Evolutionary conservation across 208 protist species (phyloP).

Genomic region (Leptomonas pyrrhocoris): DNA sequence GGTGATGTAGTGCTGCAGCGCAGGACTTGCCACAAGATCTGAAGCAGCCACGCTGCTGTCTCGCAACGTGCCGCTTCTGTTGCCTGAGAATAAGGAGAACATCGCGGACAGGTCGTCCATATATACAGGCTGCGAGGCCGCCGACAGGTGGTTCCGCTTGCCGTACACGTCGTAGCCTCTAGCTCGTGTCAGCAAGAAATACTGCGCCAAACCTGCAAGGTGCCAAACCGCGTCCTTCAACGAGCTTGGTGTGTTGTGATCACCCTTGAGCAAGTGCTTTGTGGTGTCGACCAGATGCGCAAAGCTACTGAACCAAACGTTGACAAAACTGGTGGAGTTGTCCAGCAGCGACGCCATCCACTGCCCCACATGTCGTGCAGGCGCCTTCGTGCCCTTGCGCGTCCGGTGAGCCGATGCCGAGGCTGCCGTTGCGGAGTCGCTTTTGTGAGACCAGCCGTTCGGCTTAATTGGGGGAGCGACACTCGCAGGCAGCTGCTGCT

Average conservation of each 20-base stretch:
- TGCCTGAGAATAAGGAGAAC: not conserved
- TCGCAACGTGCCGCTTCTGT: not conserved
- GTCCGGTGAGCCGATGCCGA: conserved; percentile 11
- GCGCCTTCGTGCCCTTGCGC: not conserved
- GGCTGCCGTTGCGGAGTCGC: not conserved
- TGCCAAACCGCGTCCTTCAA: conserved; percentile 55
- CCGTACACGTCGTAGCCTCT: conserved; percentile 35
- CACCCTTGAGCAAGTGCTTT: conserved; percentile 45
- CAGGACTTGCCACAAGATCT: conserved; percentile 9
- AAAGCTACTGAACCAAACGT: conserved; percentile 53
- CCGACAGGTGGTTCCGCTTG: conserved; percentile 17
- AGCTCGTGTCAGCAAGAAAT: conserved; percentile 33
- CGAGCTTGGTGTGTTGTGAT: conserved; percentile 40
- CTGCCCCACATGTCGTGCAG: not conserved
- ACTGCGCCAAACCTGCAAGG: conserved; percentile 53
- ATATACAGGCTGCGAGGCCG: conserved; percentile 8
- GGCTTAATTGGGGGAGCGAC: not conserved
- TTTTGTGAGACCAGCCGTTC: not conserved
- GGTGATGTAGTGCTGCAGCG: conserved; percentile 25
- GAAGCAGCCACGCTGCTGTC: not conserved
- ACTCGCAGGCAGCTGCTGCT: not conserved
- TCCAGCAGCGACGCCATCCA: conserved; percentile 11
- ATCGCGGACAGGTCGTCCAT: conserved; percentile 10
- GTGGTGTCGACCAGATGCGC: conserved; percentile 44
- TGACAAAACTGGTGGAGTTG: conserved; percentile 27